Percentiles rank a stretch among this genome's conserved stretches.
Evolutionary conservation across 371 early-diverging fungal species (phyloP).

Genomic region (Enterospora canceri): DNA sequence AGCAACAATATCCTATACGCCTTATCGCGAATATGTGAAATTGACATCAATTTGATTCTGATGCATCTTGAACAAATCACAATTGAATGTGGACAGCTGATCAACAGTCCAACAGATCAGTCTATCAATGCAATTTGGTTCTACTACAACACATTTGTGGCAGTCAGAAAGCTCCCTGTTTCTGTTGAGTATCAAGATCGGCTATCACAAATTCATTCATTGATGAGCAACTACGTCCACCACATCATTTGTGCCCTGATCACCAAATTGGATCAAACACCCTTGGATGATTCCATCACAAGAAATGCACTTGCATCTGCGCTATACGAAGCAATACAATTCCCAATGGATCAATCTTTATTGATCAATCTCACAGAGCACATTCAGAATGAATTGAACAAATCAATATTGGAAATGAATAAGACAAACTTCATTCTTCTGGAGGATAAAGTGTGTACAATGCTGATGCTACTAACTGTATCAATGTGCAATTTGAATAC

Average conservation of each 20-base stretch:
- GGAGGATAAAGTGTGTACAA: neutral
- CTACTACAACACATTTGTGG: constrained; percentile 17
- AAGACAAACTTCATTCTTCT: neutral
- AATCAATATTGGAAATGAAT: neutral
- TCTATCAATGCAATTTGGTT: constrained; percentile 40
- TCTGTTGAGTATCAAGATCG: neutral
- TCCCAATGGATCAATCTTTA: neutral
- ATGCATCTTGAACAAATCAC: constrained; percentile 17
- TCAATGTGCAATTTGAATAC: neutral
- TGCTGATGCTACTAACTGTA: neutral
- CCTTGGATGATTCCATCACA: constrained; percentile 24
- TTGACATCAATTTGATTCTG: constrained; percentile 29
- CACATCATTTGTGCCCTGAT: constrained; percentile 33
- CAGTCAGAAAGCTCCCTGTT: neutral
- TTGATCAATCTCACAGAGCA: neutral
- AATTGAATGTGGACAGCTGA: constrained; percentile 13
- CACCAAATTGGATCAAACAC: constrained; percentile 11
- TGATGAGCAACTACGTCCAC: constrained; percentile 18
- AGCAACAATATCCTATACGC: constrained; percentile 38
- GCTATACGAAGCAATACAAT: constrained; percentile 10
- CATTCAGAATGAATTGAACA: constrained; percentile 3
- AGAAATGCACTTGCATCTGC: constrained; percentile 43
- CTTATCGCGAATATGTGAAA: constrained; percentile 42
- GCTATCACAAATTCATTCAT: neutral
- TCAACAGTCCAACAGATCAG: constrained; percentile 3